These are phyloP conservation scores for Prinsepia uniflora DNA, from an alignment of 306 rosid species.

Conservation along the genomic window DNA sequence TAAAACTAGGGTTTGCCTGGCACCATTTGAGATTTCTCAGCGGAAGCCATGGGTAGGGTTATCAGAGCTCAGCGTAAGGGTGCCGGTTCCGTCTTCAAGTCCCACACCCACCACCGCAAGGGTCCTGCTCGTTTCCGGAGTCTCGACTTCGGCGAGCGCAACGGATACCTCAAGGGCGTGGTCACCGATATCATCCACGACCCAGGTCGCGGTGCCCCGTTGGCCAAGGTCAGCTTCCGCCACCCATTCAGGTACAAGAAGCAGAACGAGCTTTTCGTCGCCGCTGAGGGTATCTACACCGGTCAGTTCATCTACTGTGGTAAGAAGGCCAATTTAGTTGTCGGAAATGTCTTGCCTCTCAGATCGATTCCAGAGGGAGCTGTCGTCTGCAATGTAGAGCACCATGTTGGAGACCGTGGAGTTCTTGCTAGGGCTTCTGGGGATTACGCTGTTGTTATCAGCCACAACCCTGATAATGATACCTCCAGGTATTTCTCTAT, in stretches of 20 bases:
- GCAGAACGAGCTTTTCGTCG: constrained; percentile 25
- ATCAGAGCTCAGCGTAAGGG: constrained; percentile 28
- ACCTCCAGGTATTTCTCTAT: constrained; percentile 10
- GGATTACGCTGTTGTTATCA: constrained; percentile 21
- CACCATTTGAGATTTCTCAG: neutral
- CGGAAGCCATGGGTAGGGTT: constrained; percentile 8
- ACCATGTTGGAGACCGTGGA: constrained; percentile 22
- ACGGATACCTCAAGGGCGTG: constrained; percentile 27
- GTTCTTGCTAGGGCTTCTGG: constrained; percentile 23
- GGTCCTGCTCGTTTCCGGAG: constrained; percentile 20
- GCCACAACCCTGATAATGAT: constrained; percentile 25
- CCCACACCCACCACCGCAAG: constrained; percentile 27
- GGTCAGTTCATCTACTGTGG: constrained; percentile 21
- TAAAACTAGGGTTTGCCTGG: neutral
- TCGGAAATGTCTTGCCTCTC: constrained; percentile 14
- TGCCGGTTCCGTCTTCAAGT: constrained; percentile 24
- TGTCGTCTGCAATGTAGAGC: constrained; percentile 19
- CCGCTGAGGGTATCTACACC: constrained; percentile 17
- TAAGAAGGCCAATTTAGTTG: constrained; percentile 22
- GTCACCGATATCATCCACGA: constrained; percentile 29
- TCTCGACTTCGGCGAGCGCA: constrained; percentile 24
- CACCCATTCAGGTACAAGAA: constrained; percentile 22
- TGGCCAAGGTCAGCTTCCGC: constrained; percentile 23
- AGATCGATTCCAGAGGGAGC: constrained; percentile 25
- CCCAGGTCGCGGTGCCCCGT: constrained; percentile 18